Evolutionary conservation across 805 yeast genomes (phyloP).

Genomic region (Phaffomyces thermotolerans): DNA sequence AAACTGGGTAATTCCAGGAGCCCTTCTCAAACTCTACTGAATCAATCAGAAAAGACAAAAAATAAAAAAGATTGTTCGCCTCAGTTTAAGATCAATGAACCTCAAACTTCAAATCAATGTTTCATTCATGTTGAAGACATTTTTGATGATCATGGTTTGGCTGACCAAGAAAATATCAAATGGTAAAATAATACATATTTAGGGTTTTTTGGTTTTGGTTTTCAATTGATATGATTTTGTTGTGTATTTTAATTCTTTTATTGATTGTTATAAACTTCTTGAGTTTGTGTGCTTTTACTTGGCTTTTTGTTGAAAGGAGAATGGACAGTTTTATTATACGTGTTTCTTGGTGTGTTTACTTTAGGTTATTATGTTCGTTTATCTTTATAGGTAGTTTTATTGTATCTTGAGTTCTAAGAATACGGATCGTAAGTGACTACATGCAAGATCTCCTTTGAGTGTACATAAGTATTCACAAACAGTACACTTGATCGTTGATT

Average conservation of each 20-base stretch:
- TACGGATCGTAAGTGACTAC: no score
- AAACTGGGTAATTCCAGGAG: slow-evolving; percentile 1
- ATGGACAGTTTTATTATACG: no score
- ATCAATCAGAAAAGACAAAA: neutral
- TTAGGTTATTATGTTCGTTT: neutral
- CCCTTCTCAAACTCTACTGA: neutral
- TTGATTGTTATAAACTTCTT: neutral
- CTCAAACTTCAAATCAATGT: neutral
- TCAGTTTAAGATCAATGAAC: neutral
- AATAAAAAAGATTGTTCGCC: neutral
- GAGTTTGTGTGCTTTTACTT: no score
- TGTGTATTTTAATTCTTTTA: neutral
- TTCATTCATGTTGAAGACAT: slow-evolving; percentile 7
- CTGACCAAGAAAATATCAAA: slow-evolving; percentile 8
- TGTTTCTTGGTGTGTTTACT: neutral
- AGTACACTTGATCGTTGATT: no score
- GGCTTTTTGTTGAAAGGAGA: no score
- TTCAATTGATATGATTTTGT: neutral
- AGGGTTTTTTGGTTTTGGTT: neutral
- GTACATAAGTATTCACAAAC: no score
- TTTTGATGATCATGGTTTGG: slow-evolving; percentile 5
- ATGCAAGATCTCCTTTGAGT: no score
- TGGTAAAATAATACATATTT: slow-evolving; percentile 1
- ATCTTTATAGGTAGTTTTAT: no score
- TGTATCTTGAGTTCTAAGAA: no score